A percentile compares a stretch with the other conserved stretches of the same genome.
These are phyloP conservation scores for Cyamopsis tetragonoloba DNA, from an alignment of 306 rosid genomes.

Conservation along the genomic window DNA sequence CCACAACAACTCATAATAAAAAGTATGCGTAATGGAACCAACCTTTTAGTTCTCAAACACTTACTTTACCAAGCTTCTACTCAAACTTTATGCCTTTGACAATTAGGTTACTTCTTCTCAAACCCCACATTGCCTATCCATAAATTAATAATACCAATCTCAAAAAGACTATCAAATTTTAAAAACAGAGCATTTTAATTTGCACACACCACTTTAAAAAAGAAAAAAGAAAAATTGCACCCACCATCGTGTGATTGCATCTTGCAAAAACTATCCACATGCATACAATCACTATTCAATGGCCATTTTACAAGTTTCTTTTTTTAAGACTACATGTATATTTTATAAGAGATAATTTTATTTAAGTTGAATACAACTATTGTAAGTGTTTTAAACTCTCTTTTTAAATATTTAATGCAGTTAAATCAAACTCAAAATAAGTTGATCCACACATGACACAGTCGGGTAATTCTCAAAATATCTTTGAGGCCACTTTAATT, in stretches of 20 bases:
- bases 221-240: too few species aligned
- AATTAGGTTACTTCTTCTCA: constrained; percentile 29
- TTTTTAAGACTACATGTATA: too few species aligned
- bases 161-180: too few species aligned
- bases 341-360: too few species aligned
- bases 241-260: not conserved
- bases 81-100: constrained; percentile 36
- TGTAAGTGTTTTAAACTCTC: too few species aligned
- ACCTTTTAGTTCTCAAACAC: not conserved
- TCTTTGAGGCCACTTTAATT: not conserved
- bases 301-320: too few species aligned
- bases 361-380: too few species aligned
- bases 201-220: not conserved
- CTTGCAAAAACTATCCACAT: not conserved
- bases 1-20: constrained; percentile 25
- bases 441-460: not conserved
- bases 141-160: not conserved
- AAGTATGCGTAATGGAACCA: constrained; percentile 24
- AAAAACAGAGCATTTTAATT: too few species aligned
- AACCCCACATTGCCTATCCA: constrained; percentile 6
- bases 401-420: too few species aligned
- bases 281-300: not conserved
- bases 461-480: not conserved
- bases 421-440: too few species aligned
- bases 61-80: constrained; percentile 41